Base-by-base conservation (phyloP, 208 protist genomes). In the Trypanosoma congolense region DNA sequence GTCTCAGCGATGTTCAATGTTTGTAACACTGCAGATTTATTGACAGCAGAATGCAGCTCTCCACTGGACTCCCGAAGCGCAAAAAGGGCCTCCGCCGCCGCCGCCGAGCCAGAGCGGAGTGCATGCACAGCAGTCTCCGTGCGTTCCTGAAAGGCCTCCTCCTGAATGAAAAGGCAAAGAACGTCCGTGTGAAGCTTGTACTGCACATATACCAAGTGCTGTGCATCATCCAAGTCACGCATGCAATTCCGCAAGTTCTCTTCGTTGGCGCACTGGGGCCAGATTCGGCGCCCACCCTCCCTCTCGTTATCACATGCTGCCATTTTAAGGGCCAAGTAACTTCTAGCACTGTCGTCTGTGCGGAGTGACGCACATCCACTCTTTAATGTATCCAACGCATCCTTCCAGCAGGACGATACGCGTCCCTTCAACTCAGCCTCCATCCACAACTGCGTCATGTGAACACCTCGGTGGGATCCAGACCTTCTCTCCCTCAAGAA, bases 71-170 rank as follows among this genome's bases (percentile, higher is more conserved):
- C 36, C 29, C 61, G 73, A 33, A 92, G 50, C 4, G 40, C 53
- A 29, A 28, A 25, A 12, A 92, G 64, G 1, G 69, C 45, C 26
- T 61, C 48, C 10, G 73, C 63, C 26, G 75, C 74, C 21, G 48
- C 56, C 25, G 59, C 49, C 33, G 80, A 50, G 47, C 77, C 53
- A 14, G 44, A 45, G 16, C 72, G 65, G 49, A 93, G 74, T n/a
- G 70, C 66, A 25, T 70, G 70, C 16, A 93, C 74, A 3, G 75
- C 77, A 4, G 59, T 58, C 56, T 90, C 84, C 5, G 87, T 95
- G 55, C 84, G 83, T 64, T 95, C 68, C 50, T 95, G 87, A 62
- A 89, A 95, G 5, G 85, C 48, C 54, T 91, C 83, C 54, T 92
- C 83, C 51, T 90, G 75, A 41, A 90, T 66, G 57, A 89, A 90